These are phyloP conservation scores for Colletotrichum chlorophyti DNA, from an alignment of 2,329 filamentous ascomycete genomes.

Conservation along the genomic window DNA sequence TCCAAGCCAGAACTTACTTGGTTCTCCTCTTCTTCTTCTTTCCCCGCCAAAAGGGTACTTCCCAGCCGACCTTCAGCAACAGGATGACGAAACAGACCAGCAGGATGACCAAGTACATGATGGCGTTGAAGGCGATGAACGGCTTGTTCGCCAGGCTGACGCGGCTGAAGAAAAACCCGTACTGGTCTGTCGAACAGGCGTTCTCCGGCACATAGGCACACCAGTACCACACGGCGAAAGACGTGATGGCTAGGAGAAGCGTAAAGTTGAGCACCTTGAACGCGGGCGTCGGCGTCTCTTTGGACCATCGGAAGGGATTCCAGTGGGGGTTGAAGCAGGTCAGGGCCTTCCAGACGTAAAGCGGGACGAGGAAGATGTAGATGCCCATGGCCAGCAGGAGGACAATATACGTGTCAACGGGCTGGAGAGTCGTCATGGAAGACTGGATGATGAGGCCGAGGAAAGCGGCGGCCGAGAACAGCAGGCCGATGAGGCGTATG, in stretches of 20 bases:
- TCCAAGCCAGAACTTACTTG: slow-evolving; percentile 29
- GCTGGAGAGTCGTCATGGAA: slow-evolving; percentile 31
- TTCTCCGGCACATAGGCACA: slow-evolving; percentile 34
- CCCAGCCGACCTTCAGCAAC: slow-evolving; percentile 34
- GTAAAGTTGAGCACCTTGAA: slow-evolving; percentile 35
- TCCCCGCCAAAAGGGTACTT: slow-evolving; percentile 24
- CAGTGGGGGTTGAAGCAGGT: slow-evolving; percentile 39
- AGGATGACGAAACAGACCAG: slow-evolving; percentile 33
- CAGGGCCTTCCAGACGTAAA: slow-evolving; percentile 40
- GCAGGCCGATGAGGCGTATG: slow-evolving; percentile 40
- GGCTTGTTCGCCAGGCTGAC: slow-evolving; percentile 34
- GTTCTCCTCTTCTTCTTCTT: slow-evolving; percentile 31
- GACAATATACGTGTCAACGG: slow-evolving; percentile 41
- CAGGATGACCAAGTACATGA: slow-evolving; percentile 39
- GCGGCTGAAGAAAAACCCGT: slow-evolving; percentile 41
- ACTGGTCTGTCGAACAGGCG: slow-evolving; percentile 34
- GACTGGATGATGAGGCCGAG: slow-evolving; percentile 38
- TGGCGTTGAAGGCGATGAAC: slow-evolving; percentile 38
- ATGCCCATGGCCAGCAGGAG: slow-evolving; percentile 39
- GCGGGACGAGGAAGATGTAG: slow-evolving; percentile 40
- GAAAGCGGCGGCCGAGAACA: slow-evolving; percentile 35
- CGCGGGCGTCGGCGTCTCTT: slow-evolving; percentile 34
- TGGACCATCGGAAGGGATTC: slow-evolving; percentile 38
- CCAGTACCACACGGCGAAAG: slow-evolving; percentile 42
- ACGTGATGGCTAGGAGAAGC: slow-evolving; percentile 35